Base-by-base conservation (phyloP, 1,139 yeast species). In the Nakaseomyces uthaithaninus region DNA sequence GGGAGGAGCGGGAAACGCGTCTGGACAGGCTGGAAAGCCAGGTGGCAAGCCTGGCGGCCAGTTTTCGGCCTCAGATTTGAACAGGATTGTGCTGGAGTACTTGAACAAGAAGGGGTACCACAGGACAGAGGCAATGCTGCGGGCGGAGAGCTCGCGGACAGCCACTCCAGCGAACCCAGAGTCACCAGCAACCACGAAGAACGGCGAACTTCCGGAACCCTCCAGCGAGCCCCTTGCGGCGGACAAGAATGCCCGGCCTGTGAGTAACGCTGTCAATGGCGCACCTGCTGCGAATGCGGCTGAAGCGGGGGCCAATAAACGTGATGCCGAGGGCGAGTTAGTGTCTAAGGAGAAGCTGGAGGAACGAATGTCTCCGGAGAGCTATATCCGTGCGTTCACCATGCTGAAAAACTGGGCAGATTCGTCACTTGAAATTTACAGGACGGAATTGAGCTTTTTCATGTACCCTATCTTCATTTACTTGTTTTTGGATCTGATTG, bases 81-180 rank as follows among this genome's bases (percentile, higher is more conserved):
- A 89, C 62, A 68, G 93, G 50, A 84, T 89, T 56, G 97, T 91
- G 26, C 69, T 91, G 53, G 98, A 91, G 54, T 91, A 91, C 54
- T 72, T 93, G 49, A 84, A 80, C 60, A 89, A 91, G 57, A 87
- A 89, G 59, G 99, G 99, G 3, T 93, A 86, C 57, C 89, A 86
- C 50, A 76, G 82, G 50, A 89, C 97, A 0, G 99, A 93, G 60
- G 87, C 95, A 3, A 85, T 87, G 80, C 72, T 91, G 45, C 74
- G 98, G 48, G 75, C 87, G 48, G 99, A 93, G 59, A 78, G 86
- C 47, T 75, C 93, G 3, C 79, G 86, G 45, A 74, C 78, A 0
- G 76, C 81, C 16, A 75, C 79, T 0, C 75, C 82, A 0, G 67
- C 73, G 33, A 52, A 50, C 38, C 53, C 53, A 18, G 71, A 34